Evolutionary conservation across 2,329 filamentous ascomycete species (phyloP).

Genomic region (Penicillium sp.): DNA sequence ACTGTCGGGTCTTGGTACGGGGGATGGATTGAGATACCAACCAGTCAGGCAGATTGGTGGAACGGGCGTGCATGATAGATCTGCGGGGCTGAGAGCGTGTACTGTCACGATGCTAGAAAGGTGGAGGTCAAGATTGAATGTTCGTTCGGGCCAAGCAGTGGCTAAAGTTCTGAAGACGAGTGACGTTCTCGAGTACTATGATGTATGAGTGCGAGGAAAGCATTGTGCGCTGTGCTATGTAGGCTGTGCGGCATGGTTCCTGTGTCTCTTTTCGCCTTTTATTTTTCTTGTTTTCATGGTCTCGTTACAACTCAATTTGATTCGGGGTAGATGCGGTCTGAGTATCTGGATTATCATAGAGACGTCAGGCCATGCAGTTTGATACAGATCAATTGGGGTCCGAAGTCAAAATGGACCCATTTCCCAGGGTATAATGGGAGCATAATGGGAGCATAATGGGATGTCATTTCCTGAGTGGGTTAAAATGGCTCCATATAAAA

Average conservation of each 20-base stretch:
- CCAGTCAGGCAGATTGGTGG: conserved; percentile 9
- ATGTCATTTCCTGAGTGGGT: neutral
- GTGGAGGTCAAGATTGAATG: neutral
- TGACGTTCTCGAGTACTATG: neutral
- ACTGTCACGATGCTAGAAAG: neutral
- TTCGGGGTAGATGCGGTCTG: neutral
- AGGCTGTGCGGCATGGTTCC: neutral
- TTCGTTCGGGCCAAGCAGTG: neutral
- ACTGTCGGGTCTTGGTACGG: conserved; percentile 24
- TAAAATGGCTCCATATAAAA: neutral
- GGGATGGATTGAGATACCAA: conserved; percentile 12
- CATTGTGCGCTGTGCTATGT: neutral
- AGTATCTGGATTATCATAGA: neutral
- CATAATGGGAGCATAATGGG: neutral
- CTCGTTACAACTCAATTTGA: neutral
- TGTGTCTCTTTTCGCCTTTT: neutral
- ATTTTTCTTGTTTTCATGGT: neutral
- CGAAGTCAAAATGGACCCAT: neutral
- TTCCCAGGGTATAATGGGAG: neutral
- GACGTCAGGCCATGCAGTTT: neutral
- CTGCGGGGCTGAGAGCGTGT: neutral
- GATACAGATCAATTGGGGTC: neutral
- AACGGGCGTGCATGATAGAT: neutral
- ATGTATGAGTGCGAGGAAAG: neutral
- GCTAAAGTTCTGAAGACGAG: neutral